These are phyloP conservation scores for Datura wrightii DNA, from an alignment of 257 asterid genomes.

Conservation along the genomic window DNA sequence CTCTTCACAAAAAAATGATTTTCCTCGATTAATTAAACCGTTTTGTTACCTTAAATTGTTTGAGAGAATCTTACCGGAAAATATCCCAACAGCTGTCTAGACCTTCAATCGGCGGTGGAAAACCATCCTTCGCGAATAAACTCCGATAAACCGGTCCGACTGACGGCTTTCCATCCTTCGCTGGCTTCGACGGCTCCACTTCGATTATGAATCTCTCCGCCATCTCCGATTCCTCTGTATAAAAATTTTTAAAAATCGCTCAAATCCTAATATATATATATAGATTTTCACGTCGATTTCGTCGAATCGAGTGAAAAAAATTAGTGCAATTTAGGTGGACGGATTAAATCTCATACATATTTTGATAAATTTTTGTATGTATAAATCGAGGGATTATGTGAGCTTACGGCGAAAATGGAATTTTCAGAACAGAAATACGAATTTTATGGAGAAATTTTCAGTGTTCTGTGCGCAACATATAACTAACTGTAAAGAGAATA, in stretches of 20 bases:
- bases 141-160: slow-evolving; percentile 88
- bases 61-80: slow-evolving; percentile 59
- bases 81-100: slow-evolving; percentile 91
- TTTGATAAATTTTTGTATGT: not conserved
- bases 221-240: slow-evolving; percentile 47
- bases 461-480: not conserved
- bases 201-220: slow-evolving; percentile 52
- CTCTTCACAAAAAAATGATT: not conserved
- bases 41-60: not conserved
- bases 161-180: slow-evolving; percentile 76
- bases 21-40: not conserved
- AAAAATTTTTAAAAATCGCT: not conserved
- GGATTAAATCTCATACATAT: not conserved
- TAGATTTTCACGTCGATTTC: not conserved
- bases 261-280: not conserved
- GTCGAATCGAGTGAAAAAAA: not conserved
- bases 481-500: not conserved
- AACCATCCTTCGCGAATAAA: slow-evolving; percentile 74
- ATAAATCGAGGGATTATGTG: not conserved
- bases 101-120: slow-evolving; percentile 74
- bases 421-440: not conserved
- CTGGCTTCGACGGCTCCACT: slow-evolving; percentile 82
- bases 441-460: not conserved
- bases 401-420: too few relatives aligned
- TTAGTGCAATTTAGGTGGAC: not conserved